Evolutionary conservation across 2,329 filamentous ascomycete species (phyloP).

Genomic region (Graphiopsis chlorocephala): DNA sequence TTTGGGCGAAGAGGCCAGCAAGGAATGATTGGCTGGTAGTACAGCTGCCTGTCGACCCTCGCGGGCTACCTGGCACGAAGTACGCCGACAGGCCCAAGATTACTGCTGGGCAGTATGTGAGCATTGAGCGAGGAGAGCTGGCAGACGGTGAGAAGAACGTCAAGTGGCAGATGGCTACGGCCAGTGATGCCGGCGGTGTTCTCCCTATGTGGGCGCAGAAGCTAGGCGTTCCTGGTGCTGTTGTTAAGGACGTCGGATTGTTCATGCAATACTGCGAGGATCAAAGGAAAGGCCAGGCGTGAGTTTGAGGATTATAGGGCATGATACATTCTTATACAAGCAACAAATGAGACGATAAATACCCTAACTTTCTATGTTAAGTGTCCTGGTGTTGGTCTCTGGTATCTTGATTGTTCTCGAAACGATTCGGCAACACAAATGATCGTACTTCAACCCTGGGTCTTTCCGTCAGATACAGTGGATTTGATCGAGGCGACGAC

Average conservation of each 20-base stretch:
- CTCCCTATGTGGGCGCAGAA: conserved; percentile 67
- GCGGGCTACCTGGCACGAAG: conserved; percentile 34
- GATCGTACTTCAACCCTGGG: too few species aligned
- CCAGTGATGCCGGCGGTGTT: conserved; percentile 65
- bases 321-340: background rate
- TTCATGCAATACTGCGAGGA: conserved; percentile 59
- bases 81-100: conserved; percentile 37
- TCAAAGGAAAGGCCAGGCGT: conserved; percentile 23
- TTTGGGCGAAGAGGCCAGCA: conserved; percentile 44
- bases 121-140: conserved; percentile 60
- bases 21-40: conserved; percentile 34
- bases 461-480: background rate
- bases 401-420: background rate
- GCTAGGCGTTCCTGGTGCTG: conserved; percentile 57
- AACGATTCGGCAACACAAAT: background rate
- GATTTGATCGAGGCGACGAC: background rate
- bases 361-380: background rate
- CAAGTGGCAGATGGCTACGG: conserved; percentile 77
- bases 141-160: conserved; percentile 43
- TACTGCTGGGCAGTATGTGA: conserved; percentile 61
- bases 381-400: background rate
- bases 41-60: conserved; percentile 38
- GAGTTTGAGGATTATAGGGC: background rate
- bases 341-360: background rate
- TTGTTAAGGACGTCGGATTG: conserved; percentile 69